Conservation (phyloP, 768 basidiomycete species). For the Podaxis sp. region DNA sequence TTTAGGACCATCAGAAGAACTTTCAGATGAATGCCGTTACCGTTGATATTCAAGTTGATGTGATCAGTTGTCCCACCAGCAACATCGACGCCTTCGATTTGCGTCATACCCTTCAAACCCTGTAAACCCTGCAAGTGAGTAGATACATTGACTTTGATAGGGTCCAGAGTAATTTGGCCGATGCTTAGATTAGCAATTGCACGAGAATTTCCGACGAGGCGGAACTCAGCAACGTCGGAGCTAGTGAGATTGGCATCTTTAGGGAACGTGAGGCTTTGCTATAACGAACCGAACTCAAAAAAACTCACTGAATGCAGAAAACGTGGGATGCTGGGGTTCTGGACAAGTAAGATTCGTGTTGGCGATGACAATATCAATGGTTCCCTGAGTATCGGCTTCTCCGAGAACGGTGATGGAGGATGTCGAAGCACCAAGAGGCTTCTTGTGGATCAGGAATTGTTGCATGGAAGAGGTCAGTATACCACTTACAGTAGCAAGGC, state of each 20-base stretch:
- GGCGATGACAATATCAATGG: constrained; percentile 61
- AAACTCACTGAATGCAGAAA: constrained; percentile 59
- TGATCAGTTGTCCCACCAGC: constrained; percentile 59
- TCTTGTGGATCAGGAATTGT: constrained; percentile 1
- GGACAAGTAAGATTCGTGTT: constrained; percentile 53
- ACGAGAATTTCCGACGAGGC: constrained; percentile 56
- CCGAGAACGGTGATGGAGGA: constrained; percentile 55
- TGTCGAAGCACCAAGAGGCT: constrained; percentile 66
- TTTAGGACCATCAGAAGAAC: background rate
- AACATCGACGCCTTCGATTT: constrained; percentile 63
- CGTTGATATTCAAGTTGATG: constrained; percentile 58
- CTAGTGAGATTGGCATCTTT: constrained; percentile 60
- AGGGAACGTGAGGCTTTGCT: constrained; percentile 8
- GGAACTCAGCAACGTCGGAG: constrained; percentile 46
- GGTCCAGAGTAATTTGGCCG: constrained; percentile 66
- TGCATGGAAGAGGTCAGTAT: background rate
- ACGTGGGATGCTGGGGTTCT: constrained; percentile 45
- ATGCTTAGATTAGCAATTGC: constrained; percentile 62
- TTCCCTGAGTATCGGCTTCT: constrained; percentile 56
- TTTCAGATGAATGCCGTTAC: constrained; percentile 29
- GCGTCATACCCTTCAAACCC: constrained; percentile 56
- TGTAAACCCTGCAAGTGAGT: constrained; percentile 59
- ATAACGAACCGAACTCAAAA: background rate
- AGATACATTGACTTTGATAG: constrained; percentile 71
- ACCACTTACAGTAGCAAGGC: constrained; percentile 55